A percentile compares a stretch with the other conserved stretches of the same genome.
Evolutionary conservation across 306 rosid genomes (phyloP).

Genomic region (Chamaecrista fasciculata): DNA sequence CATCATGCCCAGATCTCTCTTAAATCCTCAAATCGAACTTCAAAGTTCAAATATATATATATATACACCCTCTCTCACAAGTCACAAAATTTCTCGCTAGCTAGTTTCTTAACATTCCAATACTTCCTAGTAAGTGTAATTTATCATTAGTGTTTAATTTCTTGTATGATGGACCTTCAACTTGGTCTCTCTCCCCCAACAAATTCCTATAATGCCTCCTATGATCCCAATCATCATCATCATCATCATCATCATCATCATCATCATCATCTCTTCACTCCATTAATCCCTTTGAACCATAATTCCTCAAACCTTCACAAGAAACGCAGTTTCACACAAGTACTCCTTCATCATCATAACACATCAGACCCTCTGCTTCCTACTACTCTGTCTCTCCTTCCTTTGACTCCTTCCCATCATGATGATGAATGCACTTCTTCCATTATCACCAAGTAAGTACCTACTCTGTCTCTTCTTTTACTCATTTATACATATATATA

Average conservation of each 20-base stretch:
- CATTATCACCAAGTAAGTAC: constrained; percentile 25
- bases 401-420: constrained; percentile 46
- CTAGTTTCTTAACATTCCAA: no score
- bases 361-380: constrained; percentile 22
- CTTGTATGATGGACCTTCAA: constrained; percentile 65
- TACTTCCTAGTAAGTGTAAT: no score
- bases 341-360: constrained; percentile 26
- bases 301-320: not conserved
- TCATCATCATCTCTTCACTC: not conserved
- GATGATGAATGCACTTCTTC: constrained; percentile 23
- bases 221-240: no score
- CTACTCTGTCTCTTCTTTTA: not conserved
- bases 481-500: not conserved
- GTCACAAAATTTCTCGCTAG: no score
- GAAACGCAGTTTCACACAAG: constrained; percentile 44
- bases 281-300: not conserved
- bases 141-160: not conserved
- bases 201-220: constrained; percentile 12
- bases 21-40: not conserved
- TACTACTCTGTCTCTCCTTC: constrained; percentile 67
- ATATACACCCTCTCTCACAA: no score
- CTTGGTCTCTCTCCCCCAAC: constrained; percentile 61
- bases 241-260: no score
- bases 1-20: constrained; percentile 13
- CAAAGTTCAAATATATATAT: no score